These are phyloP conservation scores for Boechera retrofracta DNA, from an alignment of 345 rosid genomes.

Conservation along the genomic window DNA sequence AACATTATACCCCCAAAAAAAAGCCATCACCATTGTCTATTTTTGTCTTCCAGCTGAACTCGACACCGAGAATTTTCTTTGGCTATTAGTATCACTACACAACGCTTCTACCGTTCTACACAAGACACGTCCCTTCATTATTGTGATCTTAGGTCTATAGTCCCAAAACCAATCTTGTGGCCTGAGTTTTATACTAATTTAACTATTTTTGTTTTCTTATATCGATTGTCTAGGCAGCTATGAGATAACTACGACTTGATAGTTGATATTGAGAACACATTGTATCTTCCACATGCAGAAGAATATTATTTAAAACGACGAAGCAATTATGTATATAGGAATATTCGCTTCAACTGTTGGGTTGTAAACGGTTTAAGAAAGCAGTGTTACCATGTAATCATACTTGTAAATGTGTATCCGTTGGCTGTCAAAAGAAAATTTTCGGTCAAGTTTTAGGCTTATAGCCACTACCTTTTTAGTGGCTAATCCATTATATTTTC, in stretches of 20 bases:
- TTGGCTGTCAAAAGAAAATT: background rate
- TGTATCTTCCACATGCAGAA: conserved; percentile 1
- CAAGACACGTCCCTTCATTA: conserved; percentile 12
- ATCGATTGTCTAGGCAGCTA: conserved; percentile 13
- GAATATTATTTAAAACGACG: background rate
- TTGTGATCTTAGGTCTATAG: background rate
- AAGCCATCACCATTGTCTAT: background rate
- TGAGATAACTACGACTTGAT: background rate
- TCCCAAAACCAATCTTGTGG: conserved; percentile 17
- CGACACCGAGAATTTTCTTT: background rate
- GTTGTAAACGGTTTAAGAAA: background rate
- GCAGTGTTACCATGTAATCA: background rate
- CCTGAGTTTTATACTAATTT: background rate
- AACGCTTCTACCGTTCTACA: conserved; percentile 17
- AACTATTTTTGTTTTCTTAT: background rate
- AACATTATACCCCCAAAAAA: background rate
- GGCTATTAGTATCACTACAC: conserved; percentile 5
- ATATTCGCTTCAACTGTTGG: background rate
- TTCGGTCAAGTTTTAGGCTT: background rate
- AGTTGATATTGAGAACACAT: background rate
- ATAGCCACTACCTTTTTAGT: background rate
- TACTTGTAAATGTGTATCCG: background rate
- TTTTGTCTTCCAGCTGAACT: conserved; percentile 20
- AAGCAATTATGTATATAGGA: background rate
- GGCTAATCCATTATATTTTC: background rate